A percentile compares a stretch with the other conserved stretches of the same genome.
Evolutionary conservation across 2,329 filamentous ascomycete species (phyloP).

Genomic region (Aureobasidium sp.): DNA sequence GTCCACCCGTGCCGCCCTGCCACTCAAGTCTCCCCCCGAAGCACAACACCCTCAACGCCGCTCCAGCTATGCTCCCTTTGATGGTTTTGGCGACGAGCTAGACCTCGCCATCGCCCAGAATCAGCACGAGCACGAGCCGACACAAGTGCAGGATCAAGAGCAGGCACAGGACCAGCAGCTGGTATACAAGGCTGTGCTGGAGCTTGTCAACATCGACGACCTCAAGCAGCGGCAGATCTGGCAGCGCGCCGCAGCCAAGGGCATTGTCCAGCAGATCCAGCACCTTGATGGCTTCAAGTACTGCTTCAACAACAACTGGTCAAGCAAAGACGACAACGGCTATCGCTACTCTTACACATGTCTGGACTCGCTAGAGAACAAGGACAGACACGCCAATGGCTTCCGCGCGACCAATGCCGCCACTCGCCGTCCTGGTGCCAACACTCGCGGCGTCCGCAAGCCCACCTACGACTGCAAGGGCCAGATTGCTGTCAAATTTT

Average conservation of each 20-base stretch:
- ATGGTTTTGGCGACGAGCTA: neutral
- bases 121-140: neutral
- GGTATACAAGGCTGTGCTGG: conserved; percentile 4
- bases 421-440: conserved; percentile 10
- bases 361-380: conserved; percentile 46
- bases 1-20: conserved; percentile 6
- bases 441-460: conserved; percentile 27
- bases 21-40: conserved; percentile 11
- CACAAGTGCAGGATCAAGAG: neutral
- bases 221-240: conserved; percentile 38
- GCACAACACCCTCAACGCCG: neutral
- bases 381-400: conserved; percentile 42
- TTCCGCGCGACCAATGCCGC: conserved; percentile 26
- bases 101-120: neutral
- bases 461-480: conserved; percentile 45
- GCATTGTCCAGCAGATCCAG: conserved; percentile 38
- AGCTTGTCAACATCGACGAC: conserved; percentile 26
- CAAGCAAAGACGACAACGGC: conserved; percentile 39
- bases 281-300: conserved; percentile 42
- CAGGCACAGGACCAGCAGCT: neutral
- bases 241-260: conserved; percentile 42
- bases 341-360: conserved; percentile 44
- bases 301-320: conserved; percentile 46
- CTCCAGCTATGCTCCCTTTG: conserved; percentile 9
- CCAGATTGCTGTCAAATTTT: conserved; percentile 43